Percentiles rank a stretch among this genome's conserved stretches.
phyloP scores from a whole-genome alignment of 768 basidiomycete species.

The Phallus indusiatus region DNA sequence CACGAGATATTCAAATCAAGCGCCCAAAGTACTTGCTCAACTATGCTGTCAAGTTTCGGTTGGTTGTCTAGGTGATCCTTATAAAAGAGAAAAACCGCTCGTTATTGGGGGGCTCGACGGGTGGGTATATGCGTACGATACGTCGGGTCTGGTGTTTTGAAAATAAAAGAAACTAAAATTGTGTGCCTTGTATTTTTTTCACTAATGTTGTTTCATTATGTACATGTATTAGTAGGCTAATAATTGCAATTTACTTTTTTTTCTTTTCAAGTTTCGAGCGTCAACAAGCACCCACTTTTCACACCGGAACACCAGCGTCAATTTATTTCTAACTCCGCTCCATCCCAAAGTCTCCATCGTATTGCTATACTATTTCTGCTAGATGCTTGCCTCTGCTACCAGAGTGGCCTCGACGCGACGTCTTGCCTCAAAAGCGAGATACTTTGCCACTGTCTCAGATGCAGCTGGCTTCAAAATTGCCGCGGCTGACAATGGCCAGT shows the following conservation, averaged over 20 bases:
- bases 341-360: neutral
- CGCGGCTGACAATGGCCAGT: constrained; percentile 70
- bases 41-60: constrained; percentile 40
- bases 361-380: neutral
- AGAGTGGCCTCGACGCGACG: constrained; percentile 6
- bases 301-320: neutral
- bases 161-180: too few relatives aligned
- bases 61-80: constrained; percentile 49
- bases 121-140: neutral
- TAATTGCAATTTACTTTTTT: too few relatives aligned
- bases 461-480: constrained; percentile 79
- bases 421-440: constrained; percentile 10
- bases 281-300: neutral
- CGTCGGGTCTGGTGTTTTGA: neutral
- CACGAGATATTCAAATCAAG: constrained; percentile 31
- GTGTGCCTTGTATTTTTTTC: too few relatives aligned
- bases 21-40: constrained; percentile 46
- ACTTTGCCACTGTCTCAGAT: constrained; percentile 79
- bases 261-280: neutral
- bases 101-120: constrained; percentile 19
- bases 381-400: constrained; percentile 8
- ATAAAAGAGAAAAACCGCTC: constrained; percentile 41
- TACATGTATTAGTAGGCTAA: too few relatives aligned
- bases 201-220: too few relatives aligned
- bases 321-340: neutral